A percentile compares a stretch with the other conserved stretches of the same genome.
Conservation (phyloP, 1,284 basidiomycete species). For the Leccinum subrobustum region DNA sequence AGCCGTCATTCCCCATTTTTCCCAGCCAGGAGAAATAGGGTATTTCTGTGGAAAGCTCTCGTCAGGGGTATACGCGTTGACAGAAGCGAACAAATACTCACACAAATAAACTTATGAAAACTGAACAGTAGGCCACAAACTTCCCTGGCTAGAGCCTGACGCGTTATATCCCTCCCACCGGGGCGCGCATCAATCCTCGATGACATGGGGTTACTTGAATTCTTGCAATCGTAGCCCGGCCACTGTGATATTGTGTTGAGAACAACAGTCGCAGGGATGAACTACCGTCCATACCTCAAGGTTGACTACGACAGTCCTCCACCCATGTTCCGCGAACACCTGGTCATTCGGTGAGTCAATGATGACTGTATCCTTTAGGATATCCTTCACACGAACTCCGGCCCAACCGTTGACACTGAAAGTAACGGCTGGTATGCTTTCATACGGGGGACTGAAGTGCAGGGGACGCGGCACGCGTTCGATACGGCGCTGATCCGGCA, state of each 20-base stretch:
- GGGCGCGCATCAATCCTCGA: conserved; percentile 15
- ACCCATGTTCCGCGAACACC: conserved; percentile 20
- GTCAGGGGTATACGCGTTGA: conserved; percentile 1
- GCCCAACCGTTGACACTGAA: conserved; percentile 22
- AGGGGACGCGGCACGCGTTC: conserved; percentile 24
- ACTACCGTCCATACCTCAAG: conserved; percentile 18
- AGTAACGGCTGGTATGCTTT: conserved; percentile 21
- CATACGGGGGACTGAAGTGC: conserved; percentile 13
- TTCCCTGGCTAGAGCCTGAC: conserved; percentile 22
- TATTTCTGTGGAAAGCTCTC: conserved; percentile 9
- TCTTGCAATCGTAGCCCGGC: conserved; percentile 23
- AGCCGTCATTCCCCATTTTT: conserved; percentile 24
- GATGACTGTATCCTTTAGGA: conserved; percentile 8
- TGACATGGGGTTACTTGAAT: conserved; percentile 5
- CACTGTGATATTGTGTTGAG: conserved; percentile 19
- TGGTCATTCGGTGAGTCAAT: conserved; percentile 24
- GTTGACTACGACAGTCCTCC: conserved; percentile 21
- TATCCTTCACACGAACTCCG: conserved; percentile 23
- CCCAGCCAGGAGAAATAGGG: conserved; percentile 10
- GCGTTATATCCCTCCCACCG: conserved; percentile 15
- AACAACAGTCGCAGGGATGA: not conserved
- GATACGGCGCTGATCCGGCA: conserved; percentile 21
- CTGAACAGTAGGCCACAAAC: conserved; percentile 14
- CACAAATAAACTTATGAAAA: conserved; percentile 13
- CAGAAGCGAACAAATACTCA: conserved; percentile 5